Conservation (phyloP, 2,329 filamentous ascomycete species). For the Eutypella sp. region DNA sequence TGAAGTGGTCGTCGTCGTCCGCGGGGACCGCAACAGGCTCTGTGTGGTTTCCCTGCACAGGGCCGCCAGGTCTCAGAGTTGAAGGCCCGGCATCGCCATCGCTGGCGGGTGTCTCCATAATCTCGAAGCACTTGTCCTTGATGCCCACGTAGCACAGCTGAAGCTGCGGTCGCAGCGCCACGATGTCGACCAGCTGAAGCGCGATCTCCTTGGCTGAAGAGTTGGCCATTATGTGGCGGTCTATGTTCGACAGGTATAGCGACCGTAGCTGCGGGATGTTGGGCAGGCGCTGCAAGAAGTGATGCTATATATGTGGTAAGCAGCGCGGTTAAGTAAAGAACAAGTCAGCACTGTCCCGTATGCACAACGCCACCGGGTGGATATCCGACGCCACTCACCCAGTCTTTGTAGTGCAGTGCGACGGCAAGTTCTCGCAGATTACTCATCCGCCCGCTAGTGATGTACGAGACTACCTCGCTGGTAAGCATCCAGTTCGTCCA, state of each 20-base stretch:
- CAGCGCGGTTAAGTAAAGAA: too few species aligned
- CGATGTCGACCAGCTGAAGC: conserved; percentile 71
- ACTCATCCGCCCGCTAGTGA: conserved; percentile 72
- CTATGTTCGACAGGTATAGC: conserved; percentile 65
- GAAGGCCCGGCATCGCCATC: conserved; percentile 23
- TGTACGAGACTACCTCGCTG: conserved; percentile 63
- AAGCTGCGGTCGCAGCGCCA: conserved; percentile 70
- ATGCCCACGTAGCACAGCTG: conserved; percentile 75
- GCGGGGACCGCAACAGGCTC: conserved; percentile 16
- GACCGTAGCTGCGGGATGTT: conserved; percentile 65
- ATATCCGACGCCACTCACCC: conserved; percentile 53
- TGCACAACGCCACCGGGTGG: too few species aligned
- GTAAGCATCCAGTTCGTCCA: conserved; percentile 70
- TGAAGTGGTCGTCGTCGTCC: conserved; percentile 30
- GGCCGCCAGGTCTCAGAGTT: conserved; percentile 9
- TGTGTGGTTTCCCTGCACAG: conserved; percentile 12
- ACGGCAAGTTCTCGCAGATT: conserved; percentile 67
- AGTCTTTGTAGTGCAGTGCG: conserved; percentile 69
- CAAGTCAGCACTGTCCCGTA: not conserved
- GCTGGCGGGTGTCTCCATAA: conserved; percentile 55
- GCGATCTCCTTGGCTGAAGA: conserved; percentile 64
- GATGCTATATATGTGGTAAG: too few species aligned
- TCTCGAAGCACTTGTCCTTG: conserved; percentile 74
- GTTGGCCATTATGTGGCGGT: conserved; percentile 52
- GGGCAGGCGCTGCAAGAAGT: conserved; percentile 70